A percentile compares a stretch with the other conserved stretches of the same genome.
Evolutionary conservation across 176 grass and related monocot genomes (phyloP).

Genomic region (Oryza glumipatula): DNA sequence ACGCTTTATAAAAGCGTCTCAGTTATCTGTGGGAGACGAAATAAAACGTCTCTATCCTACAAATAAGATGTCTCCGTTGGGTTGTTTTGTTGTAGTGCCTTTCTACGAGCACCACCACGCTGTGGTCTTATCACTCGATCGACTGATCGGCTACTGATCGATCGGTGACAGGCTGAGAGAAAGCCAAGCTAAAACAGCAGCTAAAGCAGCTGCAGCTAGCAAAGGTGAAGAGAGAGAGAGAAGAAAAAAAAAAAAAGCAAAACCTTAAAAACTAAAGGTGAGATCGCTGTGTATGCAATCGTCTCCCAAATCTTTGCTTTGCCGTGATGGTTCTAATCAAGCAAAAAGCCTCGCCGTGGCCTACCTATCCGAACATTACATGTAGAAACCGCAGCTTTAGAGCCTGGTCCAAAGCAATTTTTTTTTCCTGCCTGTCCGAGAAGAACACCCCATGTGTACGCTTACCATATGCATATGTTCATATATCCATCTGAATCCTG

Average conservation of each 20-base stretch:
- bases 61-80: too few species aligned
- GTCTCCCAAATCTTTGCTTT: slow-evolving; percentile 39
- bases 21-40: too few species aligned
- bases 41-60: too few species aligned
- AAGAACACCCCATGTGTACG: slow-evolving; percentile 52
- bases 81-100: too few species aligned
- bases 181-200: neutral
- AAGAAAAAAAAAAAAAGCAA: neutral
- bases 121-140: neutral
- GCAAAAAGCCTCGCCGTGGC: slow-evolving; percentile 10
- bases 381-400: slow-evolving; percentile 6
- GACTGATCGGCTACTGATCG: neutral
- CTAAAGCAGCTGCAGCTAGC: neutral
- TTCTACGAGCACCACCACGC: neutral
- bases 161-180: neutral
- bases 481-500: neutral
- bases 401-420: neutral
- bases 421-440: neutral
- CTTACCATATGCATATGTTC: slow-evolving; percentile 22
- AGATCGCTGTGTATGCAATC: slow-evolving; percentile 10
- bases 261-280: slow-evolving; percentile 42
- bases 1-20: too few species aligned
- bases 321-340: slow-evolving; percentile 43
- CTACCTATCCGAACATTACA: slow-evolving; percentile 44
- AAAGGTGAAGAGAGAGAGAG: neutral